These are phyloP conservation scores for Colletotrichum liriopes DNA, from an alignment of 2,329 filamentous ascomycete genomes.

Conservation along the genomic window DNA sequence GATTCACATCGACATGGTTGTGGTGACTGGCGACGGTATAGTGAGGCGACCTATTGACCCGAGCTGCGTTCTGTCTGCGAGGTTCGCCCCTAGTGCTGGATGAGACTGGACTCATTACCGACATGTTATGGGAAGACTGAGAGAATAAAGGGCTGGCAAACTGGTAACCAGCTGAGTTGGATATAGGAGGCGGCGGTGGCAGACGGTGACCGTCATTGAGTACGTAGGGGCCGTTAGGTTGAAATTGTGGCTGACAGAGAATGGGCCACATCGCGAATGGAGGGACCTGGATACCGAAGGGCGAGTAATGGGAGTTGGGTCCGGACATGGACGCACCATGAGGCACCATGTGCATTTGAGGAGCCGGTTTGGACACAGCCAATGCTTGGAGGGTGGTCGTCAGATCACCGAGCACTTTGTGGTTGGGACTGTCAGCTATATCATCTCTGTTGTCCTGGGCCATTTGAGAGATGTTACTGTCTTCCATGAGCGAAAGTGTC, in stretches of 20 bases:
- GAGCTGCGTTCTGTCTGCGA: slow-evolving; percentile 66
- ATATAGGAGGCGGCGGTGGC: slow-evolving; percentile 1
- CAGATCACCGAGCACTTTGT: slow-evolving; percentile 11
- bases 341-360: slow-evolving; percentile 11
- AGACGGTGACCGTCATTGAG: slow-evolving; percentile 46
- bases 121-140: slow-evolving; percentile 24
- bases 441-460: not conserved
- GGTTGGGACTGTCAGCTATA: not conserved
- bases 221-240: slow-evolving; percentile 49
- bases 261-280: slow-evolving; percentile 53
- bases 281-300: slow-evolving; percentile 45
- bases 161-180: slow-evolving; percentile 28
- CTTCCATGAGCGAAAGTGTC: slow-evolving; percentile 28
- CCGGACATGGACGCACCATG: slow-evolving; percentile 1
- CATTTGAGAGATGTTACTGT: not conserved
- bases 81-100: slow-evolving; percentile 54
- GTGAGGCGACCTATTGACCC: slow-evolving; percentile 62
- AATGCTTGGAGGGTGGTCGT: slow-evolving; percentile 33
- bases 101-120: slow-evolving; percentile 40
- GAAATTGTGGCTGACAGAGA: slow-evolving; percentile 51
- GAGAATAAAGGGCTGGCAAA: slow-evolving; percentile 46
- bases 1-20: slow-evolving; percentile 74
- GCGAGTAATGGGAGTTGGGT: slow-evolving; percentile 13
- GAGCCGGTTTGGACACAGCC: slow-evolving; percentile 14
- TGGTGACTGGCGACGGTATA: slow-evolving; percentile 67